A percentile compares a stretch with the other conserved stretches of the same genome.
Conservation (phyloP, 2,329 filamentous ascomycete genomes). For the Apiospora aurea region DNA sequence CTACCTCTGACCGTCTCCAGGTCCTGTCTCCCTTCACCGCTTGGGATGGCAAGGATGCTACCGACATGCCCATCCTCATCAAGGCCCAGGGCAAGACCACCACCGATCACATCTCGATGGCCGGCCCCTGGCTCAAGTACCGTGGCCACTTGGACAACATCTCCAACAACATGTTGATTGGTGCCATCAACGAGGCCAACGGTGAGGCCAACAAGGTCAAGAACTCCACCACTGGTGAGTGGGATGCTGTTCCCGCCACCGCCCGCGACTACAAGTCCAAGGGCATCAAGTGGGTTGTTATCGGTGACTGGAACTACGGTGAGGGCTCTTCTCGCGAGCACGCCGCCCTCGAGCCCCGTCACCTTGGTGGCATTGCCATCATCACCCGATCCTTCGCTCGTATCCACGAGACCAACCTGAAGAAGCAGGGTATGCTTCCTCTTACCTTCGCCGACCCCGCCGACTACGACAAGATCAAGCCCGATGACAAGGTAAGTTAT, state of each 20-base stretch:
- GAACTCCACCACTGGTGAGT: constrained; percentile 86
- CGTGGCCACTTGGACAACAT: constrained; percentile 99
- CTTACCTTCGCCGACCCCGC: constrained; percentile 93
- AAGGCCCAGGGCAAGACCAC: constrained; percentile 97
- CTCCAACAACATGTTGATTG: constrained; percentile 99
- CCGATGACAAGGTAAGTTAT: constrained; percentile 72
- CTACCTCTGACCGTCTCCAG: constrained; percentile 92
- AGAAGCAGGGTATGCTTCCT: constrained; percentile 99
- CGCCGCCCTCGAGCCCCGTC: constrained; percentile 94
- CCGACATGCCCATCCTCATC: constrained; percentile 88
- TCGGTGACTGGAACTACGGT: constrained; percentile 99
- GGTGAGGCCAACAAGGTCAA: constrained; percentile 97
- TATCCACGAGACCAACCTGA: constrained; percentile 99
- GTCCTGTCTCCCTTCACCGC: constrained; percentile 83
- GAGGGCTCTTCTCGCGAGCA: constrained; percentile 98
- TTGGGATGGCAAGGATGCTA: constrained; percentile 93
- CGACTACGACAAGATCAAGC: constrained; percentile 97
- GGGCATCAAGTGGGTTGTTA: constrained; percentile 94
- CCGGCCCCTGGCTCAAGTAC: constrained; percentile 97
- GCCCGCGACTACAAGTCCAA: constrained; percentile 99
- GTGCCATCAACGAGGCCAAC: constrained; percentile 95
- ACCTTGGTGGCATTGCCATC: constrained; percentile 96
- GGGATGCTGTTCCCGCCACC: constrained; percentile 87
- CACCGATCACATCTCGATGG: constrained; percentile 97
- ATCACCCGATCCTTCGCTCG: constrained; percentile 95